These are phyloP conservation scores for Kuraishia borneana DNA, from an alignment of 805 yeast genomes.

Conservation along the genomic window DNA sequence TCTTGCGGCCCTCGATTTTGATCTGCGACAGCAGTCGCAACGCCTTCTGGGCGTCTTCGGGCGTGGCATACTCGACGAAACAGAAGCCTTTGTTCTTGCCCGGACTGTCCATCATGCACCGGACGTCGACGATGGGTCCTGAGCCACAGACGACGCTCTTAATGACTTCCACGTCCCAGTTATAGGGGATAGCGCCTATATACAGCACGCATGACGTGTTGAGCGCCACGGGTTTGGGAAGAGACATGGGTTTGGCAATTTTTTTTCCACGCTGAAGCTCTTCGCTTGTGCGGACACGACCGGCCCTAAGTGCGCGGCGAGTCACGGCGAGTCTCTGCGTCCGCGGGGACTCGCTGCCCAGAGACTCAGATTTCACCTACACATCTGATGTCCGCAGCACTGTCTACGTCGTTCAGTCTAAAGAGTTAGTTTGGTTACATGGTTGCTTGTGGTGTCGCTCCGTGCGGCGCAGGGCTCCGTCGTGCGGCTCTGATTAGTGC, in stretches of 20 bases:
- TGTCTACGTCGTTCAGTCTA: too few relatives aligned
- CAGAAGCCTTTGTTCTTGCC: slow-evolving; percentile 59
- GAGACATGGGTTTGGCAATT: too few relatives aligned
- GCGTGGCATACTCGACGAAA: slow-evolving; percentile 45
- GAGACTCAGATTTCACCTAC: too few relatives aligned
- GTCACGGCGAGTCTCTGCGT: too few relatives aligned
- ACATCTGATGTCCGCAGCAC: too few relatives aligned
- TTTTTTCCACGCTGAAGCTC: too few relatives aligned
- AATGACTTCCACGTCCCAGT: slow-evolving; percentile 57
- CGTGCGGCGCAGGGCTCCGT: too few relatives aligned
- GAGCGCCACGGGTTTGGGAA: slow-evolving; percentile 6
- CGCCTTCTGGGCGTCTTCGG: slow-evolving; percentile 43
- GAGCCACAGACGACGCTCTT: slow-evolving; percentile 61
- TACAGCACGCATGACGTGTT: slow-evolving; percentile 36
- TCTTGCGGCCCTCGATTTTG: slow-evolving; percentile 32
- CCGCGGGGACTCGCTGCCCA: too few relatives aligned
- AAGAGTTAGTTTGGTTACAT: too few relatives aligned
- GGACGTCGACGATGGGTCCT: slow-evolving; percentile 59
- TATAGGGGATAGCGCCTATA: slow-evolving; percentile 55
- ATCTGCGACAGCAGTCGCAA: slow-evolving; percentile 30
- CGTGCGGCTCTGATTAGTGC: not conserved
- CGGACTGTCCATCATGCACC: slow-evolving; percentile 47
- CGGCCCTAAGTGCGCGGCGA: too few relatives aligned
- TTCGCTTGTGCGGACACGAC: too few relatives aligned
- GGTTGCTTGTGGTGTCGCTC: too few relatives aligned